Percentiles rank a stretch among this genome's conserved stretches.
Evolutionary conservation across 352 stramenopile species (phyloP).

Genomic region (Phytopythium aichiense): DNA sequence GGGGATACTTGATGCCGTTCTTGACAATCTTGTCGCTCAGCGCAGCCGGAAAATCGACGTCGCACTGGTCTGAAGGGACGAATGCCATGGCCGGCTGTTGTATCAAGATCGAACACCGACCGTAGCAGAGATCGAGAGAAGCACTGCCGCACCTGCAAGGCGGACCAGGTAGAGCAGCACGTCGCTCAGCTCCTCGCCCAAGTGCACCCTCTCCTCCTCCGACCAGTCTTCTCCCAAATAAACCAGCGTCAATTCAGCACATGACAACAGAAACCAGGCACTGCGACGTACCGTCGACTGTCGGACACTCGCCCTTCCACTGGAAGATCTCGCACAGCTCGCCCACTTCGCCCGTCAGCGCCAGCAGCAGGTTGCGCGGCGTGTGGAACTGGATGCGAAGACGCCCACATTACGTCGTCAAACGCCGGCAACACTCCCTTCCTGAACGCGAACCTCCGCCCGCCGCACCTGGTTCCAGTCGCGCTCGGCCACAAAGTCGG

Average conservation of each 20-base stretch:
- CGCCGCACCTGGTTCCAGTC: slow-evolving; percentile 27
- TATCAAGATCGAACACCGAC: no score
- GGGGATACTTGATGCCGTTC: slow-evolving; percentile 70
- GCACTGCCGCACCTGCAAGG: slow-evolving; percentile 39
- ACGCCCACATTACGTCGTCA: background rate
- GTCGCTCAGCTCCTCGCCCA: slow-evolving; percentile 93
- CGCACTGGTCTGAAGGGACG: slow-evolving; percentile 47
- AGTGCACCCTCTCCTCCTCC: slow-evolving; percentile 65
- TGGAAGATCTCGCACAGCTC: slow-evolving; percentile 89
- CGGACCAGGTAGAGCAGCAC: slow-evolving; percentile 92
- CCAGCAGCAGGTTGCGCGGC: slow-evolving; percentile 89
- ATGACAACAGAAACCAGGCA: background rate
- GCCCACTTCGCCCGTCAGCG: slow-evolving; percentile 90
- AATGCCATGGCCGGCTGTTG: background rate
- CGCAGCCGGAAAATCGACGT: slow-evolving; percentile 73
- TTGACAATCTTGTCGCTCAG: slow-evolving; percentile 88
- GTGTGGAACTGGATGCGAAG: slow-evolving; percentile 20
- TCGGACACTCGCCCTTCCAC: slow-evolving; percentile 88
- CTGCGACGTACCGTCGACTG: slow-evolving; percentile 36
- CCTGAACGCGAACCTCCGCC: background rate
- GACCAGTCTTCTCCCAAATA: slow-evolving; percentile 29
- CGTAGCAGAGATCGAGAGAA: no score
- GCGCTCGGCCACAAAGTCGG: slow-evolving; percentile 25
- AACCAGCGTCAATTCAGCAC: background rate
- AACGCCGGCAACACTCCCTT: background rate